Percentiles rank a stretch among this genome's conserved stretches.
Conservation (phyloP, 495 filamentous ascomycete genomes). For the Aspergillus cristatus region DNA sequence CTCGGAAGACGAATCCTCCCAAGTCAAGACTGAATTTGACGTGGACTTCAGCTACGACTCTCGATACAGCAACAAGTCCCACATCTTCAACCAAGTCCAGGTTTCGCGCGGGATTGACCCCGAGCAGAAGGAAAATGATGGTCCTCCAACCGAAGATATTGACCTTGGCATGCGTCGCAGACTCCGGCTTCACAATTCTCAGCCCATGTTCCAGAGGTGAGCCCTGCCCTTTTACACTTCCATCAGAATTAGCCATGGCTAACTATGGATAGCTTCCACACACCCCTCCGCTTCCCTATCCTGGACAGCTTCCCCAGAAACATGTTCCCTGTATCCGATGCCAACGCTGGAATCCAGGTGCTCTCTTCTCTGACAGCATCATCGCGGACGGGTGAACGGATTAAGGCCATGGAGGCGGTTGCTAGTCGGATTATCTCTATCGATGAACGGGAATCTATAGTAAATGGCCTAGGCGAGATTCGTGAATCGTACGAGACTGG, state of each 20-base stretch:
- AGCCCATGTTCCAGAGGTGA: slow-evolving; percentile 53
- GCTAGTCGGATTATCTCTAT: slow-evolving; percentile 52
- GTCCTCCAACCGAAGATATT: slow-evolving; percentile 6
- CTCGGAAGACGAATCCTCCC: slow-evolving; percentile 6
- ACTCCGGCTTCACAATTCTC: slow-evolving; percentile 26
- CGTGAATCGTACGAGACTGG: slow-evolving; percentile 83
- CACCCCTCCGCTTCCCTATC: slow-evolving; percentile 59
- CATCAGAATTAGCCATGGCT: too few relatives aligned
- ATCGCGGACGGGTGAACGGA: slow-evolving; percentile 53
- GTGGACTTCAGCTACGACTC: slow-evolving; percentile 49
- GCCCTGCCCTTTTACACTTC: slow-evolving; percentile 10
- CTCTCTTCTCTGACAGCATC: slow-evolving; percentile 64
- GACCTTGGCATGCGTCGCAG: slow-evolving; percentile 27
- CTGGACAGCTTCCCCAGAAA: slow-evolving; percentile 71
- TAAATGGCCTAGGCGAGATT: slow-evolving; percentile 76
- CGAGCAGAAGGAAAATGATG: slow-evolving; percentile 22
- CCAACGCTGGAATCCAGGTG: slow-evolving; percentile 42
- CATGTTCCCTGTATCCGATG: slow-evolving; percentile 42
- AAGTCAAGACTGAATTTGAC: slow-evolving; percentile 38
- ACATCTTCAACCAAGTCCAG: slow-evolving; percentile 56
- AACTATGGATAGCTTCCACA: slow-evolving; percentile 54
- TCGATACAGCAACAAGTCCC: slow-evolving; percentile 27
- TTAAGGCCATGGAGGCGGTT: slow-evolving; percentile 56
- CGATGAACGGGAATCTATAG: slow-evolving; percentile 73
- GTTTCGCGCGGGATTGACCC: slow-evolving; percentile 33